Conservation (phyloP, 148 eudicot species). For the Pouteria glomerata region DNA sequence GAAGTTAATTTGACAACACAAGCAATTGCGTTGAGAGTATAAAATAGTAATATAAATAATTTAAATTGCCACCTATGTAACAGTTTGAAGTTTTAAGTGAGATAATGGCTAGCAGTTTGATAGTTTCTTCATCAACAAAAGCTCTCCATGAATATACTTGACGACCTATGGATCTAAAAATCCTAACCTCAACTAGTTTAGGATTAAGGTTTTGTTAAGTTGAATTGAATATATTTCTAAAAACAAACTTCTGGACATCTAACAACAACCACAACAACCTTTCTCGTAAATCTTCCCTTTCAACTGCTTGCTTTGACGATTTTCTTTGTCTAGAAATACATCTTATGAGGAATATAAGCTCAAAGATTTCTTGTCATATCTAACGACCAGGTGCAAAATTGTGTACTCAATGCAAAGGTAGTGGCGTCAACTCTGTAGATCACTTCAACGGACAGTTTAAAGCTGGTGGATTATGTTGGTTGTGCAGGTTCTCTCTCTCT, state of each 20-base stretch:
- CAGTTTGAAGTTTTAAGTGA: too few relatives aligned
- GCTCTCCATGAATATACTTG: not conserved
- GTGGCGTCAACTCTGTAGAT: constrained; percentile 39
- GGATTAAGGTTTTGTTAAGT: too few relatives aligned
- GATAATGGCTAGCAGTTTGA: too few relatives aligned
- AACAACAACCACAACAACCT: not conserved
- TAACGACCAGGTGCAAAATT: constrained; percentile 26
- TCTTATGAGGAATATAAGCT: not conserved
- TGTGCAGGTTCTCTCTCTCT: constrained; percentile 25
- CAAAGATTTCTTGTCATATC: not conserved
- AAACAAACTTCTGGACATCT: not conserved
- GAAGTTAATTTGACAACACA: too few relatives aligned
- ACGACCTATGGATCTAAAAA: not conserved
- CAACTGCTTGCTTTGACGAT: not conserved
- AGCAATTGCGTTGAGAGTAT: too few relatives aligned
- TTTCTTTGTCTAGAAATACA: not conserved
- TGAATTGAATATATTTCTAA: too few relatives aligned
- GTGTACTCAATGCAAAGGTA: constrained; percentile 42
- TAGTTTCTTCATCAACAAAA: too few relatives aligned
- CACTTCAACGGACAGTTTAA: constrained; percentile 46
- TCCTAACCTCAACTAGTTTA: too few relatives aligned
- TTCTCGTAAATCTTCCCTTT: not conserved
- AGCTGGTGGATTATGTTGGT: constrained; percentile 44
- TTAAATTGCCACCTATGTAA: too few relatives aligned
- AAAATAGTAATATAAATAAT: too few relatives aligned